Evolutionary conservation across 2,329 filamentous ascomycete species (phyloP).

Genomic region (Aspergillus sp.): DNA sequence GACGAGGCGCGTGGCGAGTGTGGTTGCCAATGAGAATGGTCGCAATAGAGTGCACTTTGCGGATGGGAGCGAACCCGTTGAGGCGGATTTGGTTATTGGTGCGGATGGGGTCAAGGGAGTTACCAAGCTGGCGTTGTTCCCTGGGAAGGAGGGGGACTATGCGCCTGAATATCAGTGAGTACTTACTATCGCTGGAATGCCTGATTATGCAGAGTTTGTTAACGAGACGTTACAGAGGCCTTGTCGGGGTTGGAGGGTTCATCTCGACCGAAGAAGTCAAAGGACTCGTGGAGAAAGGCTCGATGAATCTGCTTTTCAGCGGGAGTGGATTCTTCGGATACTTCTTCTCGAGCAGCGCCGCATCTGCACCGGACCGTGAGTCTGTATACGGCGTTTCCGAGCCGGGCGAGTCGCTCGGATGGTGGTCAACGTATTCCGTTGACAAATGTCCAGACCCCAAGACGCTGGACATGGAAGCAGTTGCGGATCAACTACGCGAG

Average conservation of each 20-base stretch:
- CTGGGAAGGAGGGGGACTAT: constrained; percentile 32
- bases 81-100: constrained; percentile 45
- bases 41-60: constrained; percentile 33
- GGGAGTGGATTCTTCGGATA: constrained; percentile 54
- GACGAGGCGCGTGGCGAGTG: constrained; percentile 31
- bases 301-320: constrained; percentile 48
- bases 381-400: constrained; percentile 26
- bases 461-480: constrained; percentile 28
- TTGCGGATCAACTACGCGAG: constrained; percentile 37
- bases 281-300: constrained; percentile 33
- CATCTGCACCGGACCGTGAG: constrained; percentile 21
- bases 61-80: constrained; percentile 31
- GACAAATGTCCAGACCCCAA: constrained; percentile 32
- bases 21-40: constrained; percentile 26
- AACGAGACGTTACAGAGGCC: constrained; percentile 28
- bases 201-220: neutral
- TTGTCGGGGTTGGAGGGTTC: constrained; percentile 50
- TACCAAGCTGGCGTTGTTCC: constrained; percentile 39
- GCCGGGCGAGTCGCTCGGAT: constrained; percentile 36
- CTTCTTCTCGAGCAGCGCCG: constrained; percentile 33
- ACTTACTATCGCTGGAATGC: too few species aligned
- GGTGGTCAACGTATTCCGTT: constrained; percentile 49
- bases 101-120: constrained; percentile 44
- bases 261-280: constrained; percentile 31
- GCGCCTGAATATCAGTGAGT: constrained; percentile 43